Conservation (phyloP, 2,329 filamentous ascomycete genomes). For the Pseudodiploospora longispora region DNA sequence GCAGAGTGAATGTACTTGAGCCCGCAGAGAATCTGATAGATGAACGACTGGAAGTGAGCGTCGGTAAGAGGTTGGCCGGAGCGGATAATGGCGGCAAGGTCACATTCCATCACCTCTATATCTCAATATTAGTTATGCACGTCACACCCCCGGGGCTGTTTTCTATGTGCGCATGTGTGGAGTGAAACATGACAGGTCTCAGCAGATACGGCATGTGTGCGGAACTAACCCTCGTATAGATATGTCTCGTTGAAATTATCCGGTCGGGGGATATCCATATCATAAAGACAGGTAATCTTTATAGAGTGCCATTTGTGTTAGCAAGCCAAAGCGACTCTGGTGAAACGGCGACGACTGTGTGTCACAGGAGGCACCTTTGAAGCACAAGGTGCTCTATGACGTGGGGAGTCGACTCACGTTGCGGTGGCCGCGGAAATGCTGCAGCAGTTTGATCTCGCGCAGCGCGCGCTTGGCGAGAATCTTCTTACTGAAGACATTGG, state of each 20-base stretch:
- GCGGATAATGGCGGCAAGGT: constrained; percentile 93
- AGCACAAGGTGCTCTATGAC: neutral
- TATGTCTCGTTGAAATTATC: constrained; percentile 99
- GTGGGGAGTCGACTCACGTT: constrained; percentile 50
- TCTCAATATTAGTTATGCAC: constrained; percentile 12
- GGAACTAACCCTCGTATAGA: constrained; percentile 78
- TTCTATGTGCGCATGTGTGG: too few relatives aligned
- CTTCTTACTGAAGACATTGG: constrained; percentile 99
- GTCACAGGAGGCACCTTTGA: too few relatives aligned
- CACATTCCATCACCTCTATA: constrained; percentile 96
- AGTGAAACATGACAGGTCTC: neutral
- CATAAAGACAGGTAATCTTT: constrained; percentile 99
- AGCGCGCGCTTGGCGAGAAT: constrained; percentile 96
- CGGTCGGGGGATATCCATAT: constrained; percentile 97
- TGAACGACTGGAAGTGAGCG: constrained; percentile 98
- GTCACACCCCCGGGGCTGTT: neutral
- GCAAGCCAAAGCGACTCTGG: neutral
- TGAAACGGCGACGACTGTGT: too few relatives aligned
- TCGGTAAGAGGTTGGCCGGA: constrained; percentile 96
- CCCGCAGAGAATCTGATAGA: constrained; percentile 98
- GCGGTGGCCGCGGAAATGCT: constrained; percentile 89
- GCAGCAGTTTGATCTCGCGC: constrained; percentile 95
- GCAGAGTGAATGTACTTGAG: constrained; percentile 99
- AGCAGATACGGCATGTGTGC: neutral
- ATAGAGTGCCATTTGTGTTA: constrained; percentile 2